Percentiles rank a stretch among this genome's conserved stretches.
Conservation (phyloP, 2,329 filamentous ascomycete genomes). For the Capronia coronata region DNA sequence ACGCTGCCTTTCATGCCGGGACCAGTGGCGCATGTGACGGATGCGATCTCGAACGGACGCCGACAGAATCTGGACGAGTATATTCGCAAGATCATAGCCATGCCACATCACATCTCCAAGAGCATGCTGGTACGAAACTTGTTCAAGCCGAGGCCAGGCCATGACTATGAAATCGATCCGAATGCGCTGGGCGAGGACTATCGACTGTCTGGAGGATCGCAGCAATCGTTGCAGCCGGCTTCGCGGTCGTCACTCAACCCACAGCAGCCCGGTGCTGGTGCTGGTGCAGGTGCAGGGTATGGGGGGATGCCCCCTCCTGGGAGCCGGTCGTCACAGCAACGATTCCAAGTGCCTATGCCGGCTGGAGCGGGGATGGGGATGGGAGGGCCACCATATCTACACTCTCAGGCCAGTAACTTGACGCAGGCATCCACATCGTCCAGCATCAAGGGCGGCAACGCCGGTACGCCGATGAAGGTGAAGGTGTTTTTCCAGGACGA, state of each 20-base stretch:
- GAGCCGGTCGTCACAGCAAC: slow-evolving; percentile 38
- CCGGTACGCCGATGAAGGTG: slow-evolving; percentile 65
- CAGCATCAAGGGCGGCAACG: slow-evolving; percentile 26
- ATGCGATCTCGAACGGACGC: slow-evolving; percentile 88
- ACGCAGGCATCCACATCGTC: slow-evolving; percentile 39
- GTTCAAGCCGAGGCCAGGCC: slow-evolving; percentile 76
- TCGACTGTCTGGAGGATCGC: slow-evolving; percentile 64
- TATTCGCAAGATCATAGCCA: slow-evolving; percentile 79
- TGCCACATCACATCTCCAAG: slow-evolving; percentile 76
- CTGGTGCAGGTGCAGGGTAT: too few species aligned
- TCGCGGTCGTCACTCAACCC: slow-evolving; percentile 59
- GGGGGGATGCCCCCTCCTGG: slow-evolving; percentile 43
- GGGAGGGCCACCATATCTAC: slow-evolving; percentile 37
- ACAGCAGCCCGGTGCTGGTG: slow-evolving; percentile 51
- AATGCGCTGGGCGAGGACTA: slow-evolving; percentile 61
- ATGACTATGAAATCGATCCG: slow-evolving; percentile 83
- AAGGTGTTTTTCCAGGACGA: slow-evolving; percentile 93
- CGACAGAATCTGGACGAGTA: slow-evolving; percentile 92
- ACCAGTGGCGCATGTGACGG: slow-evolving; percentile 95
- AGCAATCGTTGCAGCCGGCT: slow-evolving; percentile 59
- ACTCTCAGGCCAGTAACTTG: slow-evolving; percentile 49
- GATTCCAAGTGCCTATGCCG: slow-evolving; percentile 32
- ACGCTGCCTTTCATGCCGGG: slow-evolving; percentile 96
- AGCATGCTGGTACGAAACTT: slow-evolving; percentile 82
- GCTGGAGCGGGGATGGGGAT: slow-evolving; percentile 26